These are phyloP conservation scores for Thuja plicata DNA, from an alignment of 83 land plant genomes.

Conservation along the genomic window DNA sequence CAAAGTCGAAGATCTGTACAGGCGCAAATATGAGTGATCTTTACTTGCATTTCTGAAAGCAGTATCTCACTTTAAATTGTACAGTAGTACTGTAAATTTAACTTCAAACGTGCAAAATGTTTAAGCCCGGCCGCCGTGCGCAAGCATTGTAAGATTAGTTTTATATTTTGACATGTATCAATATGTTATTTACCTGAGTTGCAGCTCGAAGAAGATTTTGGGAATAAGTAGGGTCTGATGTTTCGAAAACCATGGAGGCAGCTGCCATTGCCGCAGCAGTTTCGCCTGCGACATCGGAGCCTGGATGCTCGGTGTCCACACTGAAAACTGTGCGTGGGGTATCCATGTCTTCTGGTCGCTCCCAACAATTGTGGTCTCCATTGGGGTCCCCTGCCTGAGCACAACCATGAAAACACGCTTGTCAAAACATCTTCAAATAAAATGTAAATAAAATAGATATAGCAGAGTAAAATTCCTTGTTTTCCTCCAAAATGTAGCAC, in stretches of 20 bases:
- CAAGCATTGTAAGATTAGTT: too few species aligned
- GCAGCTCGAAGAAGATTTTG: background rate
- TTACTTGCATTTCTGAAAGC: too few species aligned
- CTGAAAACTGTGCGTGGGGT: background rate
- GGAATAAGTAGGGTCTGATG: background rate
- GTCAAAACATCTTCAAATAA: background rate
- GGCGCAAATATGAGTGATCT: background rate
- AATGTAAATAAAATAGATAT: background rate
- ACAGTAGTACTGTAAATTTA: too few species aligned
- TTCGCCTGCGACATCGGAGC: conserved; percentile 8
- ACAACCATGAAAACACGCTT: background rate
- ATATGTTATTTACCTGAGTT: background rate
- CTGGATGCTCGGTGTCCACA: background rate
- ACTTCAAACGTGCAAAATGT: too few species aligned
- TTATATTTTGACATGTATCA: too few species aligned
- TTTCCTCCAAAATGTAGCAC: background rate
- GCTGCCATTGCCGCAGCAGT: conserved; percentile 13
- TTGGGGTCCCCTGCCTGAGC: background rate
- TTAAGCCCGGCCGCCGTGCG: too few species aligned
- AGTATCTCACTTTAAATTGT: too few species aligned
- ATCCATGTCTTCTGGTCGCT: conserved; percentile 12
- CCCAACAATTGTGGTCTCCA: conserved; percentile 11
- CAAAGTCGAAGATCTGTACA: conserved; percentile 71
- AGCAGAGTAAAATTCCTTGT: background rate
- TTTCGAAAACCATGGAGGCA: background rate